Conservation (phyloP, 306 rosid species). For the Vigna hirtella region DNA sequence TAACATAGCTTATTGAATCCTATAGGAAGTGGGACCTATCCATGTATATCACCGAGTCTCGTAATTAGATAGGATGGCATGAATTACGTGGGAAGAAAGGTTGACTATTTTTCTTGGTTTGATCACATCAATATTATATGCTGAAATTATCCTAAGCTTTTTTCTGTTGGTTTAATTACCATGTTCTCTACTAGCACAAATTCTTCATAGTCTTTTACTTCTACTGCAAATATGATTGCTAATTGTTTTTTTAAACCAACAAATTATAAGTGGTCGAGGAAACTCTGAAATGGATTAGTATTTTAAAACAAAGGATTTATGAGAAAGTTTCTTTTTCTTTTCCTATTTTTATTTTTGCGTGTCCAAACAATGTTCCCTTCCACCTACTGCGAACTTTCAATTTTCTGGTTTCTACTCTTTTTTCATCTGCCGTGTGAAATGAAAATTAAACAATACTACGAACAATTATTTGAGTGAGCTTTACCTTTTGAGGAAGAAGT, state of each 20-base stretch:
- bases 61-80: conserved; percentile 3
- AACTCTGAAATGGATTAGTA: background rate
- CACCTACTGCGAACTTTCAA: background rate
- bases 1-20: background rate
- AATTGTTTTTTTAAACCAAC: background rate
- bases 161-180: background rate
- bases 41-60: conserved; percentile 22
- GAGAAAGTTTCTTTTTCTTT: background rate
- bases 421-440: background rate
- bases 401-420: background rate
- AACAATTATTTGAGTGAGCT: background rate
- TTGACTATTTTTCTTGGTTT: background rate
- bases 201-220: conserved; percentile 33
- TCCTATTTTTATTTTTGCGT: background rate
- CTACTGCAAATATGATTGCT: conserved; percentile 23
- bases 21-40: conserved; percentile 13
- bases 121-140: conserved; percentile 29
- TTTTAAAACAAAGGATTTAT: background rate
- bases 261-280: background rate
- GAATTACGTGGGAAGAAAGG: background rate
- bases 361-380: too few relatives aligned
- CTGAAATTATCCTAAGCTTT: background rate
- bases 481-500: background rate
- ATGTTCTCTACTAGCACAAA: background rate
- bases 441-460: background rate